phyloP scores from a whole-genome alignment of 805 yeast genomes.

The Scheffersomyces coipomensis region DNA sequence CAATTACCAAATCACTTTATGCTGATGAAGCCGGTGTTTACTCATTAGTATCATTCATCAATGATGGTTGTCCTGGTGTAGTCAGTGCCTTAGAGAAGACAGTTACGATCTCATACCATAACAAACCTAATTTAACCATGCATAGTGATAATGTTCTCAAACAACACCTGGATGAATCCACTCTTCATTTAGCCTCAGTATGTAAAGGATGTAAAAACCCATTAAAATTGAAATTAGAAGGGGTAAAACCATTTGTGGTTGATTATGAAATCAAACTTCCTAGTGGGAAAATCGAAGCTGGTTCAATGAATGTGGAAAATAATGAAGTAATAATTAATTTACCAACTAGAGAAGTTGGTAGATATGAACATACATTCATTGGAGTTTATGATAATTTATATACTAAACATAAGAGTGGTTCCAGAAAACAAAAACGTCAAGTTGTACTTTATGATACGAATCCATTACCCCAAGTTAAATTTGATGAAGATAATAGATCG shows the following conservation, averaged over 20 bases:
- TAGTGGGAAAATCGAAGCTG: slow-evolving; percentile 42
- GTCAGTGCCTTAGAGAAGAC: slow-evolving; percentile 18
- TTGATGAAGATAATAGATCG: slow-evolving; percentile 45
- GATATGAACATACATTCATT: slow-evolving; percentile 57
- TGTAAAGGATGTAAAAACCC: slow-evolving; percentile 30
- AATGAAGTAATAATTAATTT: slow-evolving; percentile 31
- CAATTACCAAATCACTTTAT: slow-evolving; percentile 10
- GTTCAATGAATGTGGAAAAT: slow-evolving; percentile 31
- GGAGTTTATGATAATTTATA: slow-evolving; percentile 69
- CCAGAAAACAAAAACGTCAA: slow-evolving; percentile 8
- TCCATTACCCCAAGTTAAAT: slow-evolving; percentile 59
- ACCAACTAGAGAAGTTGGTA: slow-evolving; percentile 51
- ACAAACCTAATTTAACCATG: slow-evolving; percentile 22
- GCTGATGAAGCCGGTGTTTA: slow-evolving; percentile 45
- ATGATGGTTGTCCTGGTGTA: slow-evolving; percentile 46
- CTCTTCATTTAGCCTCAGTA: slow-evolving; percentile 21
- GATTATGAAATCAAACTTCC: slow-evolving; percentile 65
- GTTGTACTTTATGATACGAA: slow-evolving; percentile 44
- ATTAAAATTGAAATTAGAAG: slow-evolving; percentile 44
- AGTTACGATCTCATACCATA: slow-evolving; percentile 20
- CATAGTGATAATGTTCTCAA: slow-evolving; percentile 13
- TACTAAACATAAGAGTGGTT: slow-evolving; percentile 27
- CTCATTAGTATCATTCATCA: slow-evolving; percentile 33
- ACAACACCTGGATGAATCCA: slow-evolving; percentile 23
- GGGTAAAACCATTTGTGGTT: slow-evolving; percentile 66